Conservation (phyloP, 2,329 filamentous ascomycete species). For the Cadophora malorum region DNA sequence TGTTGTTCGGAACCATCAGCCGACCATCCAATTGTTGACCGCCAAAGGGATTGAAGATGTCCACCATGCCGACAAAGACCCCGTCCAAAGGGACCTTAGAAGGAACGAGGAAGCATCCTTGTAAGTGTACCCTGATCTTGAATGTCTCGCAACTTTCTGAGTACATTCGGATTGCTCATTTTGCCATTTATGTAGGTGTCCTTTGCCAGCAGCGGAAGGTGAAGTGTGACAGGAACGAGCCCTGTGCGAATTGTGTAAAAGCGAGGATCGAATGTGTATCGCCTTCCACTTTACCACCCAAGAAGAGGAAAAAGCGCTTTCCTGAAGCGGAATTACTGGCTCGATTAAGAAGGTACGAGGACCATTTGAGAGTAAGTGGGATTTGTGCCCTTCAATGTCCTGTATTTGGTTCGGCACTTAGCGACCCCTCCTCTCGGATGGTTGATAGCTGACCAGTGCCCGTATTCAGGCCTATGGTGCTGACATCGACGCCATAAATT, state of each 20-base stretch:
- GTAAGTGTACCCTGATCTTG: slow-evolving; percentile 8
- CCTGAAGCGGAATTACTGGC: slow-evolving; percentile 41
- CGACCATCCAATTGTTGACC: not conserved
- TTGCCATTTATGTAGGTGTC: slow-evolving; percentile 14
- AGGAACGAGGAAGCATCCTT: slow-evolving; percentile 34
- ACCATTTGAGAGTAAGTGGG: slow-evolving; percentile 27
- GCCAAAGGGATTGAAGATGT: not conserved
- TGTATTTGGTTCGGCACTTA: too few species aligned
- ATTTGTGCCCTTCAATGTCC: too few species aligned
- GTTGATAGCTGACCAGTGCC: too few species aligned
- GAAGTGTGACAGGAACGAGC: slow-evolving; percentile 40
- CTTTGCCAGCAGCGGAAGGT: slow-evolving; percentile 43
- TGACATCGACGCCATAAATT: slow-evolving; percentile 40
- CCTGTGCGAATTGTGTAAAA: slow-evolving; percentile 41
- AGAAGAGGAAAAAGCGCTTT: slow-evolving; percentile 39
- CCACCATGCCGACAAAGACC: not conserved
- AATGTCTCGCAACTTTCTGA: not conserved
- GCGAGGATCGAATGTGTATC: slow-evolving; percentile 39
- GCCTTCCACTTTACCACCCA: slow-evolving; percentile 33
- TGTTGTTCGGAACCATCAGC: not conserved
- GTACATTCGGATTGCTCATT: not conserved
- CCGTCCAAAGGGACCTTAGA: too few species aligned
- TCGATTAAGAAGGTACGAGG: slow-evolving; percentile 39
- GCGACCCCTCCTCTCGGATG: too few species aligned
- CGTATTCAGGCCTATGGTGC: slow-evolving; percentile 32